phyloP scores from a whole-genome alignment of 2,329 filamentous ascomycete genomes.

The Fusarium avenaceum region DNA sequence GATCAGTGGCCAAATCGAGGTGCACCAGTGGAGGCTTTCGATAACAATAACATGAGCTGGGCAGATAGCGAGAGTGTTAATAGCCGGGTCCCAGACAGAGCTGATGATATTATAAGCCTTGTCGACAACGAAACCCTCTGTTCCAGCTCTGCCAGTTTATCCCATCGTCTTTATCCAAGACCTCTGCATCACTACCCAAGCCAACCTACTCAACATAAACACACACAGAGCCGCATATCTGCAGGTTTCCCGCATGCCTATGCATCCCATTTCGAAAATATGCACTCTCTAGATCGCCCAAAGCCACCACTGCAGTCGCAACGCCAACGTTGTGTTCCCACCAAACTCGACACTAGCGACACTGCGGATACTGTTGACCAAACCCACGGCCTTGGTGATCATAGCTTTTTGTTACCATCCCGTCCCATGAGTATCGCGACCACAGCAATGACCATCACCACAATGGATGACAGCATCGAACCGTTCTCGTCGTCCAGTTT shows the following conservation, averaged over 20 bases:
- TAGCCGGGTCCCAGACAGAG: slow-evolving; percentile 32
- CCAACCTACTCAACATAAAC: slow-evolving; percentile 26
- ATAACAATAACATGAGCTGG: slow-evolving; percentile 28
- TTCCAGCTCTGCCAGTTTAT: slow-evolving; percentile 41
- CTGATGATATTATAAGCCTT: slow-evolving; percentile 48
- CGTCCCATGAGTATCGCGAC: slow-evolving; percentile 46
- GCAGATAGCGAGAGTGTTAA: slow-evolving; percentile 33
- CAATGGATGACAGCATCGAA: slow-evolving; percentile 20
- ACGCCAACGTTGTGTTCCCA: slow-evolving; percentile 29
- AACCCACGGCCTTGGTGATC: slow-evolving; percentile 36
- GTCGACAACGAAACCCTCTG: slow-evolving; percentile 48
- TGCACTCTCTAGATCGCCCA: slow-evolving; percentile 34
- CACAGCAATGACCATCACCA: slow-evolving; percentile 35
- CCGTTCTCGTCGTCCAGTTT: slow-evolving; percentile 16
- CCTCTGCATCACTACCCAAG: slow-evolving; percentile 39
- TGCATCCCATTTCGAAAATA: slow-evolving; percentile 36
- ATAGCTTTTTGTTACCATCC: slow-evolving; percentile 45
- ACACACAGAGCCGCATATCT: slow-evolving; percentile 31
- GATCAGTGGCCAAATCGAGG: slow-evolving; percentile 34
- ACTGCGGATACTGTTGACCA: slow-evolving; percentile 20
- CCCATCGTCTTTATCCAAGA: slow-evolving; percentile 36
- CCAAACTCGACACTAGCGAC: slow-evolving; percentile 31
- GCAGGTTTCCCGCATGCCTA: slow-evolving; percentile 38
- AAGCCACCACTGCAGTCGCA: slow-evolving; percentile 34
- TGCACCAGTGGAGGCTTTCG: slow-evolving; percentile 30